Base-by-base conservation (phyloP, 2,329 filamentous ascomycete genomes). In the Zopfia rhizophila region DNA sequence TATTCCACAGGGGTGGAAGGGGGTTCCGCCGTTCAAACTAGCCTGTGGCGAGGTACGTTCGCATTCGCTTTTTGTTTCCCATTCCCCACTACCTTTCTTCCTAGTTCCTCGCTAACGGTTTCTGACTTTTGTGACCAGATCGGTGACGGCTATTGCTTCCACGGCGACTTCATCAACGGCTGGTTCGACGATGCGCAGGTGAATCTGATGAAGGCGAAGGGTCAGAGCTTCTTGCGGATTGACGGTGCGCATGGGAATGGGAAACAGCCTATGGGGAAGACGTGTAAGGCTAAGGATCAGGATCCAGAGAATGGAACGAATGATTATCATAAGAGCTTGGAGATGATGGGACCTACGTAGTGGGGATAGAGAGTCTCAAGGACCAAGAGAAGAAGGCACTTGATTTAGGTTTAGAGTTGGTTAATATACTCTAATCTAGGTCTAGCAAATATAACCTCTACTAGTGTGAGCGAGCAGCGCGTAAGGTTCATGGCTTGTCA, bases 151-250 rank as follows among this genome's bases (percentile, higher is more conserved):
- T 75, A 66, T 50, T 72, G 70, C 60, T 63, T 64, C 7, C 74
- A 76, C 51, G 72, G 74, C 1, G 74, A 76, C 44, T 76, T 77
- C 32, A 74, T 76, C 54, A 76, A 76, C 31, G 74, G 54, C 2
- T 77, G 74, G 74, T 54, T 67, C 7, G 58, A 63, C 8, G 70
- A 74, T 48, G 67, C 62, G 1, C 70, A 67, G 3, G 39, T 59
- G 45, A 71, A 72, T 33, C 70, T 76, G 70, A 43, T 76, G 13
- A 60, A 60, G 32, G 64, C 70, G 2, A 69, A 69, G 48, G 51
- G 54, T 8, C 50, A 68, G 27, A 45, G 21, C 8, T 75, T 69
- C 35, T 56, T 50, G 17, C 51, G 51, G 3, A 65, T 75, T 28
- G 53, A 63, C 40, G 72, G 72, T 5, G 49, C 56, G 3, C 56